Percentiles rank a stretch among this genome's conserved stretches.
phyloP scores from a whole-genome alignment of 2,329 filamentous ascomycete species.

The Aspergillus uvarum region DNA sequence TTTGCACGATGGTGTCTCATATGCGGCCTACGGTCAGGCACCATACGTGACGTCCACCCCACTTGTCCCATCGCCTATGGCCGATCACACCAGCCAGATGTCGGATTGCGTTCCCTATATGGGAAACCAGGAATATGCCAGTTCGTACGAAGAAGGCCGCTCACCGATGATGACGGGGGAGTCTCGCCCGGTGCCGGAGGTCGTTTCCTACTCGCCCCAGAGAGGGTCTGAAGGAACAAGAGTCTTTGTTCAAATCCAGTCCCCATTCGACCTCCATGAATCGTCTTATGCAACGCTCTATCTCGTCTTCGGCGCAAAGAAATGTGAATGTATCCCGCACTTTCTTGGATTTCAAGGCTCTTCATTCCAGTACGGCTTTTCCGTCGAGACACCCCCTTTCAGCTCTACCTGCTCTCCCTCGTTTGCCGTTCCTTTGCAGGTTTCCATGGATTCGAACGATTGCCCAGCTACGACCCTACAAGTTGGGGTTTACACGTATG shows the following conservation, averaged over 20 bases:
- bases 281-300: slow-evolving; percentile 56
- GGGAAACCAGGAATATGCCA: slow-evolving; percentile 39
- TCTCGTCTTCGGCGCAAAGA: slow-evolving; percentile 76
- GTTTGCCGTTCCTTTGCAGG: slow-evolving; percentile 57
- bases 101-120: slow-evolving; percentile 44
- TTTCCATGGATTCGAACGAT: slow-evolving; percentile 60
- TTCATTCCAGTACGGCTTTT: slow-evolving; percentile 68
- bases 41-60: slow-evolving; percentile 38
- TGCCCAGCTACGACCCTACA: slow-evolving; percentile 52
- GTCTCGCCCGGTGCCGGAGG: slow-evolving; percentile 59
- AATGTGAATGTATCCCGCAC: slow-evolving; percentile 65
- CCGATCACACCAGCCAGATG: slow-evolving; percentile 42
- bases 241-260: slow-evolving; percentile 71
- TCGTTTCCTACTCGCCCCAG: slow-evolving; percentile 69
- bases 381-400: slow-evolving; percentile 68
- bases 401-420: slow-evolving; percentile 56
- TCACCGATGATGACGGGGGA: slow-evolving; percentile 66
- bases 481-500: slow-evolving; percentile 64
- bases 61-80: slow-evolving; percentile 42
- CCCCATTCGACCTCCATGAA: slow-evolving; percentile 70
- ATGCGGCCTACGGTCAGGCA: slow-evolving; percentile 40
- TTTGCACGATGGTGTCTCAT: slow-evolving; percentile 43
- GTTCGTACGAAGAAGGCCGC: slow-evolving; percentile 61
- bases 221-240: slow-evolving; percentile 69
- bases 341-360: slow-evolving; percentile 60